Evolutionary conservation across 2,329 filamentous ascomycete genomes (phyloP).

Genomic region (Hyphodiscus sp.): DNA sequence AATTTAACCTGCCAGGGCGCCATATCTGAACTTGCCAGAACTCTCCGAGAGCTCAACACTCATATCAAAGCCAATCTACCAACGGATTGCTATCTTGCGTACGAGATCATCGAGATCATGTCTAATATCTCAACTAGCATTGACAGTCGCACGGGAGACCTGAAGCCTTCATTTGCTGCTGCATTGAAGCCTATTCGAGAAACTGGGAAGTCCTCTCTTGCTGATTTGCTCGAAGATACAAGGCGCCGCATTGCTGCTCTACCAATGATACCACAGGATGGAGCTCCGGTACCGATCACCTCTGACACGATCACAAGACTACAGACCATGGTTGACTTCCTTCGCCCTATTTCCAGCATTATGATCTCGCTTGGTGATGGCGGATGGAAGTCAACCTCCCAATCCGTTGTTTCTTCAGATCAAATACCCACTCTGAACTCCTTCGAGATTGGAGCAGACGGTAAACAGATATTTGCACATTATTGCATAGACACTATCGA

Average conservation of each 20-base stretch:
- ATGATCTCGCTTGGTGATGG: conserved; percentile 90
- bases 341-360: conserved; percentile 79
- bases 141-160: conserved; percentile 75
- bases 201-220: conserved; percentile 80
- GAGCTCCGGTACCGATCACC: conserved; percentile 69
- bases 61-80: conserved; percentile 81
- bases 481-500: conserved; percentile 90
- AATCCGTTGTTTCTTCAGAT: conserved; percentile 51
- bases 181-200: conserved; percentile 85
- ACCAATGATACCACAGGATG: conserved; percentile 68
- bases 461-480: conserved; percentile 78
- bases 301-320: conserved; percentile 80
- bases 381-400: conserved; percentile 64
- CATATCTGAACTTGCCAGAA: conserved; percentile 76
- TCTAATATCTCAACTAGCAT: conserved; percentile 72
- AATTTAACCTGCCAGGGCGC: conserved; percentile 72
- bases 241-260: conserved; percentile 61
- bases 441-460: conserved; percentile 85
- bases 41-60: conserved; percentile 78
- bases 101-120: conserved; percentile 90
- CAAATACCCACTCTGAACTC: conserved; percentile 65
- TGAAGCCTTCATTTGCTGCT: conserved; percentile 77
- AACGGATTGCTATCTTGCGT: conserved; percentile 91
- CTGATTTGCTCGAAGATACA: conserved; percentile 78
- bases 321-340: conserved; percentile 79